Conservation (phyloP, 2,329 filamentous ascomycete species). For the Cyclaneusma minus region DNA sequence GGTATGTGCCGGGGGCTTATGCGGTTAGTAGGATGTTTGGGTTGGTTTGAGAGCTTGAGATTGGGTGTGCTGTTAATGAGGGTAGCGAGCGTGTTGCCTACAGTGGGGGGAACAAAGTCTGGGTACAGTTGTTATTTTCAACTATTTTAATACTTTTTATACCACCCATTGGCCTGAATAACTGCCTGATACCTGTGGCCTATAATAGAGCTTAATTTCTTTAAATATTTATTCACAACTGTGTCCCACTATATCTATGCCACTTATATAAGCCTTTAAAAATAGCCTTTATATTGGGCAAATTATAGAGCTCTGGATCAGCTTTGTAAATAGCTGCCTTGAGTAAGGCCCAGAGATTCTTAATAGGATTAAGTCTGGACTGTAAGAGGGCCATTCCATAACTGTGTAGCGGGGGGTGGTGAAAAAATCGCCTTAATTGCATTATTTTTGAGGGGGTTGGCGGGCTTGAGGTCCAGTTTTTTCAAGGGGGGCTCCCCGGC, state of each 20-base stretch:
- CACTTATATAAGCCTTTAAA: slow-evolving; percentile 3
- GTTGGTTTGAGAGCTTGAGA: too few species aligned
- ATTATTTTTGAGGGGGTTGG: too few species aligned
- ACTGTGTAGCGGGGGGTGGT: slow-evolving; percentile 25
- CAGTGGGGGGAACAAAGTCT: too few species aligned
- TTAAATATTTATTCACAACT: slow-evolving; percentile 3
- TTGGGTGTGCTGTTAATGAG: too few species aligned
- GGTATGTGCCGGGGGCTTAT: too few species aligned
- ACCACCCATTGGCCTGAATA: slow-evolving; percentile 6
- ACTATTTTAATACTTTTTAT: slow-evolving; percentile 7
- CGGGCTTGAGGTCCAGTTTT: too few species aligned
- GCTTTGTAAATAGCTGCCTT: slow-evolving; percentile 2
- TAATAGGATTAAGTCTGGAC: slow-evolving; percentile 3
- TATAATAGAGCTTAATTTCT: slow-evolving; percentile 4
- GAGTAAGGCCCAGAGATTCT: slow-evolving; percentile 2
- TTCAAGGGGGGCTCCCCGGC: too few species aligned
- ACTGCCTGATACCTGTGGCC: slow-evolving; percentile 2
- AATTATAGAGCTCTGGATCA: slow-evolving; percentile 4
- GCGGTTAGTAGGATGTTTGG: too few species aligned
- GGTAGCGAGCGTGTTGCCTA: too few species aligned
- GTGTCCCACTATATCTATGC: slow-evolving; percentile 4
- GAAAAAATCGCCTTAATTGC: too few species aligned
- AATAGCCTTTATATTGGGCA: slow-evolving; percentile 2
- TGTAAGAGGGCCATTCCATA: slow-evolving; percentile 2
- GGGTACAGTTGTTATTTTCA: too few species aligned